Conservation (phyloP, 2,329 filamentous ascomycete genomes). For the Dactylellina sp. region DNA sequence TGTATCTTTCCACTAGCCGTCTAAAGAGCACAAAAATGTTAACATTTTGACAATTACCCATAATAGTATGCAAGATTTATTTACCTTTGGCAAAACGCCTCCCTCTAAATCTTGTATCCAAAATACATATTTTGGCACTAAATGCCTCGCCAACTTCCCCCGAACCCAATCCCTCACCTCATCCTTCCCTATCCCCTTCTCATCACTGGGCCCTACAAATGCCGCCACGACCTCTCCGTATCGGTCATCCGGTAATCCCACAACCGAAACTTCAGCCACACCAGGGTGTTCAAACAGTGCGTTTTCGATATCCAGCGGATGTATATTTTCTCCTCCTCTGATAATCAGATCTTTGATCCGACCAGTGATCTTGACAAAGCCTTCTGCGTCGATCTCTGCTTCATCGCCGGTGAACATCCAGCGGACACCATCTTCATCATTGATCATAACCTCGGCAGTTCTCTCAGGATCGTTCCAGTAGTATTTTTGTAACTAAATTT, state of each 20-base stretch:
- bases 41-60: too few species aligned
- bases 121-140: constrained; percentile 69
- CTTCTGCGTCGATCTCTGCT: constrained; percentile 82
- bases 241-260: constrained; percentile 82
- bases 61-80: too few species aligned
- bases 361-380: constrained; percentile 74
- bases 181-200: constrained; percentile 67
- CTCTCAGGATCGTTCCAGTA: constrained; percentile 82
- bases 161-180: constrained; percentile 79
- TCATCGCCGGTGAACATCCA: constrained; percentile 98
- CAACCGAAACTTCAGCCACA: constrained; percentile 81
- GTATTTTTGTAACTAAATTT: constrained; percentile 70
- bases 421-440: constrained; percentile 69
- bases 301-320: constrained; percentile 92
- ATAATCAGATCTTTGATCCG: constrained; percentile 97
- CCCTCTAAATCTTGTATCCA: constrained; percentile 30
- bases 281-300: constrained; percentile 79
- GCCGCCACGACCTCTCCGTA: constrained; percentile 90
- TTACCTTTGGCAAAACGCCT: constrained; percentile 28
- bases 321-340: constrained; percentile 85
- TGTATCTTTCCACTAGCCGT: constrained; percentile 97
- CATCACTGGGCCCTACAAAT: constrained; percentile 70
- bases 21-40: too few species aligned
- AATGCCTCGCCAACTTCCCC: constrained; percentile 75
- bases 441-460: constrained; percentile 76